Conservation (phyloP, 805 yeast genomes). For the Metschnikowia aberdeeniae region DNA sequence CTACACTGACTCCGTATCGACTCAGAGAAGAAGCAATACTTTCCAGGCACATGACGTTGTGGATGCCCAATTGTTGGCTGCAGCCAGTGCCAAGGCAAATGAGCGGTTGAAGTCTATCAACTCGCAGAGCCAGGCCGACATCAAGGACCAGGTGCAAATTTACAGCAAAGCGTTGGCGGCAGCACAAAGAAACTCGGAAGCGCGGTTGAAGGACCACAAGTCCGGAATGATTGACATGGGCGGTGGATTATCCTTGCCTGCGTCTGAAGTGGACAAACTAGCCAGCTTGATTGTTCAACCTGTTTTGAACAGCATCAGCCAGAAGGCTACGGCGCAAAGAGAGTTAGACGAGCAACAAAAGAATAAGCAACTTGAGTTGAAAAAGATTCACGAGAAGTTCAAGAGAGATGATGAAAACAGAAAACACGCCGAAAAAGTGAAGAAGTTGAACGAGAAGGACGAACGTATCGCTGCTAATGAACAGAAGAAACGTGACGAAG, state of each 20-base stretch:
- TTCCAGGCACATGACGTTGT: conserved; percentile 42
- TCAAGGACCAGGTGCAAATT: conserved; percentile 46
- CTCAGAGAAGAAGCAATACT: conserved; percentile 27
- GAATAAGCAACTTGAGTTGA: conserved; percentile 33
- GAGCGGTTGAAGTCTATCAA: conserved; percentile 33
- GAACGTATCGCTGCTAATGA: conserved; percentile 31
- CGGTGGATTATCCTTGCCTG: conserved; percentile 78
- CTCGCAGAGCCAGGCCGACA: conserved; percentile 26
- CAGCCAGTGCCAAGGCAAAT: conserved; percentile 46
- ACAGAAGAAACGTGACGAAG: conserved; percentile 29
- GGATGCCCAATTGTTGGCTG: conserved; percentile 46
- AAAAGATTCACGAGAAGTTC: conserved; percentile 27
- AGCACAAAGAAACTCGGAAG: conserved; percentile 66
- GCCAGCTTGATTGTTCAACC: conserved; percentile 82
- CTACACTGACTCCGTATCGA: conserved; percentile 23
- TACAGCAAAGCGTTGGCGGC: conserved; percentile 72
- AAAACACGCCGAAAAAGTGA: conserved; percentile 31
- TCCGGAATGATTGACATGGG: conserved; percentile 68
- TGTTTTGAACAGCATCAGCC: conserved; percentile 66
- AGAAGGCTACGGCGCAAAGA: conserved; percentile 70
- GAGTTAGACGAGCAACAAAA: conserved; percentile 36
- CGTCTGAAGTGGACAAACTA: conserved; percentile 69
- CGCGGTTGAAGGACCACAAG: conserved; percentile 48
- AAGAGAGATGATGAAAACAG: conserved; percentile 22
- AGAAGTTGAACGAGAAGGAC: conserved; percentile 33